A percentile compares a stretch with the other conserved stretches of the same genome.
Evolutionary conservation across 2,329 filamentous ascomycete genomes (phyloP).

Genomic region (Aureobasidium sp.): DNA sequence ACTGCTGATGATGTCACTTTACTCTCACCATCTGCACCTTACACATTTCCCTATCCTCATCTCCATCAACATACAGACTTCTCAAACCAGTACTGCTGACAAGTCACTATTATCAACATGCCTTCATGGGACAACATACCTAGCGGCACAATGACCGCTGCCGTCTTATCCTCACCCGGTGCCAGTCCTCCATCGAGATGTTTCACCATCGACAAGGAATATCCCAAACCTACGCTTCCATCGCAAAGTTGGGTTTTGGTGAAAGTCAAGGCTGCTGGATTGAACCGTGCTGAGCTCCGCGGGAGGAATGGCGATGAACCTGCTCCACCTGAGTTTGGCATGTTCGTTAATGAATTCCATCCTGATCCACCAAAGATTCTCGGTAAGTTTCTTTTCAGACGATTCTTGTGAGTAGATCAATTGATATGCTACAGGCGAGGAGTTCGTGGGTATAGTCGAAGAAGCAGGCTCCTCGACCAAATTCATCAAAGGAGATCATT

Average conservation of each 20-base stretch:
- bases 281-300: slow-evolving; percentile 12
- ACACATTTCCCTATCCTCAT: not conserved
- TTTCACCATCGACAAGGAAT: not conserved
- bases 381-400: not conserved
- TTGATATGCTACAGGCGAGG: not conserved
- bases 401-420: accelerated
- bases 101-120: not conserved
- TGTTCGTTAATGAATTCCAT: slow-evolving; percentile 8
- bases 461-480: slow-evolving; percentile 3
- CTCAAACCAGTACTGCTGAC: not conserved
- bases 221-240: slow-evolving; percentile 4
- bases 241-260: slow-evolving; percentile 1
- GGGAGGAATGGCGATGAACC: slow-evolving; percentile 1
- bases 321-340: slow-evolving; percentile 6
- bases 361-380: slow-evolving; percentile 10
- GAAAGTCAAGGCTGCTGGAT: slow-evolving; percentile 1
- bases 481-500: not conserved
- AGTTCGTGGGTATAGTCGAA: slow-evolving; percentile 10
- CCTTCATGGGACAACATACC: slow-evolving; percentile 9
- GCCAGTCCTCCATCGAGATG: slow-evolving; percentile 4
- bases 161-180: not conserved
- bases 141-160: slow-evolving; percentile 1
- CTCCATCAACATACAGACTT: not conserved
- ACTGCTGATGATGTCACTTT: not conserved
- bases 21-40: not conserved